Evolutionary conservation across 2,329 filamentous ascomycete genomes (phyloP).

Genomic region (Fusarium sp.): DNA sequence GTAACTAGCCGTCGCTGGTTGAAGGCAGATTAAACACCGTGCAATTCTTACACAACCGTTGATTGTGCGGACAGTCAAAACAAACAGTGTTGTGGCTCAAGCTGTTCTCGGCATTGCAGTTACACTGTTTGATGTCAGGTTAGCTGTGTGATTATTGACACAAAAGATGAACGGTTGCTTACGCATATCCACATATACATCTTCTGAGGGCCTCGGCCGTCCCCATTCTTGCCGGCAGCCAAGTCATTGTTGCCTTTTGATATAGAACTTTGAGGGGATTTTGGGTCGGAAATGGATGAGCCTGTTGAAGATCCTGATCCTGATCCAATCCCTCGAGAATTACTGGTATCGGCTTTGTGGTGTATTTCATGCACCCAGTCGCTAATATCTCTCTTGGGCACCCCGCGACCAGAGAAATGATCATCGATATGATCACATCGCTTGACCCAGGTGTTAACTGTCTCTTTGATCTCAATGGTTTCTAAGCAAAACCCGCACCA

Average conservation of each 20-base stretch:
- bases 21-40: constrained; percentile 1
- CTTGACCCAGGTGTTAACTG: constrained; percentile 68
- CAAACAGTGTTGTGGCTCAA: constrained; percentile 16
- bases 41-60: constrained; percentile 21
- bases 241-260: constrained; percentile 23
- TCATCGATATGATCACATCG: constrained; percentile 81
- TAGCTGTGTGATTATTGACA: neutral
- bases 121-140: constrained; percentile 39
- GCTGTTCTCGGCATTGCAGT: constrained; percentile 33
- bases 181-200: constrained; percentile 53
- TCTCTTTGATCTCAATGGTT: constrained; percentile 65
- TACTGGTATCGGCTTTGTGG: neutral
- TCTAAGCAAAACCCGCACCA: constrained; percentile 89
- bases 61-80: constrained; percentile 26
- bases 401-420: constrained; percentile 72
- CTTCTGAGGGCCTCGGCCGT: constrained; percentile 29
- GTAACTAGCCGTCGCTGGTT: constrained; percentile 6
- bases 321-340: neutral
- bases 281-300: constrained; percentile 17
- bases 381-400: constrained; percentile 61
- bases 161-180: constrained; percentile 35
- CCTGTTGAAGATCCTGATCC: constrained; percentile 9
- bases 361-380: constrained; percentile 67
- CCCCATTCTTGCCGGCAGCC: constrained; percentile 3
- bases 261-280: constrained; percentile 1